Conservation (phyloP, 345 rosid species). For the Salix dunnii region DNA sequence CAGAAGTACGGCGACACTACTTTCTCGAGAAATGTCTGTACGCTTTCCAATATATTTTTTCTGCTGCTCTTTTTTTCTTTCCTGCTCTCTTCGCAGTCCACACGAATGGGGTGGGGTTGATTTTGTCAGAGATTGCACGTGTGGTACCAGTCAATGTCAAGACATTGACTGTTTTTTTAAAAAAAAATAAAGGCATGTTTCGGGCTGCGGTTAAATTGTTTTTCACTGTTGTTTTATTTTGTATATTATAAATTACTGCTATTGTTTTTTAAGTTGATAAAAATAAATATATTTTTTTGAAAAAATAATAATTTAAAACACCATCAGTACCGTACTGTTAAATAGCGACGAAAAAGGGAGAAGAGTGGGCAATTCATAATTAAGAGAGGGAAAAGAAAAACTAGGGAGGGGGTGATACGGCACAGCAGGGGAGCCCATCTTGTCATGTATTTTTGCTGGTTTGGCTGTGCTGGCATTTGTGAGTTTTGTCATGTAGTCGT, state of each 20-base stretch:
- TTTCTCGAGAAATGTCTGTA: constrained; percentile 3
- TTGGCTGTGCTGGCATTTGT: too few species aligned
- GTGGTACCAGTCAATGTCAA: constrained; percentile 6
- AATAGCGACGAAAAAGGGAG: neutral
- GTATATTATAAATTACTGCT: too few species aligned
- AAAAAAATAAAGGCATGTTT: too few species aligned
- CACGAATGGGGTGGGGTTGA: constrained; percentile 36
- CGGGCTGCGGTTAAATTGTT: too few species aligned
- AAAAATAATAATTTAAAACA: too few species aligned
- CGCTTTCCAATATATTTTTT: constrained; percentile 36
- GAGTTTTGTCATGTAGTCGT: neutral
- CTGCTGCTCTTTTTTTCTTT: too few species aligned
- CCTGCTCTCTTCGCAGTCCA: constrained; percentile 4
- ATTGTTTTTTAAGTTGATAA: too few species aligned
- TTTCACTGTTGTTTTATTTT: too few species aligned
- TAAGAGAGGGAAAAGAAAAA: neutral
- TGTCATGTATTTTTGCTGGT: neutral
- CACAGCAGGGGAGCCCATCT: neutral
- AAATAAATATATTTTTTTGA: too few species aligned
- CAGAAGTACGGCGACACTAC: neutral
- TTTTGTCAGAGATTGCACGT: constrained; percentile 44
- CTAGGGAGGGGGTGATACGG: neutral
- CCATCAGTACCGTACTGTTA: too few species aligned
- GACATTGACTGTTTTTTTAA: constrained; percentile 6
- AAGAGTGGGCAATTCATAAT: neutral